Evolutionary conservation across 2,329 filamentous ascomycete genomes (phyloP).

Genomic region (Fusarium concolor): DNA sequence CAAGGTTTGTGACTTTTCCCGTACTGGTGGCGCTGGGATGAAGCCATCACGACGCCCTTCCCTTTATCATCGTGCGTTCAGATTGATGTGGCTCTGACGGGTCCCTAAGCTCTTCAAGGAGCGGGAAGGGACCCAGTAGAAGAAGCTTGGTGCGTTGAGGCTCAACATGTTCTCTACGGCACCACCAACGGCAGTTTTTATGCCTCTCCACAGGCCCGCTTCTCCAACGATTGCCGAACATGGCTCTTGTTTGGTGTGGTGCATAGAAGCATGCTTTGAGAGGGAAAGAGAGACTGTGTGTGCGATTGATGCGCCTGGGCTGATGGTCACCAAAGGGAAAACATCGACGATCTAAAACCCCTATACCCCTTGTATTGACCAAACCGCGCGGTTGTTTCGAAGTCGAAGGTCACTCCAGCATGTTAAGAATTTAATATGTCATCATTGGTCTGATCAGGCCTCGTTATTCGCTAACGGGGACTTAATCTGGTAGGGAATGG

Average conservation of each 20-base stretch:
- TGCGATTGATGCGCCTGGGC: not conserved
- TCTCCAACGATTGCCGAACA: slow-evolving; percentile 49
- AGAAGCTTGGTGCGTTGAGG: slow-evolving; percentile 43
- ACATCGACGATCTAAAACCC: not conserved
- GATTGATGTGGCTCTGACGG: slow-evolving; percentile 42
- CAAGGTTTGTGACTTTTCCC: not conserved
- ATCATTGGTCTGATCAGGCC: slow-evolving; percentile 18
- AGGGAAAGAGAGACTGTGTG: slow-evolving; percentile 14
- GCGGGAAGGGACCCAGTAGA: slow-evolving; percentile 45
- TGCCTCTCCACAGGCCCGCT: slow-evolving; percentile 46
- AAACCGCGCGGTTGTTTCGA: slow-evolving; percentile 20
- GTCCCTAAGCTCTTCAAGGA: slow-evolving; percentile 30
- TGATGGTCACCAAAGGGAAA: not conserved
- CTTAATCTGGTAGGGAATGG: slow-evolving; percentile 33
- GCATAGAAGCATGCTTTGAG: slow-evolving; percentile 15
- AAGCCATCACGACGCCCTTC: slow-evolving; percentile 40
- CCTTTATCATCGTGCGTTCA: slow-evolving; percentile 19
- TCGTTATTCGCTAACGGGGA: slow-evolving; percentile 31
- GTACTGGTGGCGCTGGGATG: slow-evolving; percentile 20
- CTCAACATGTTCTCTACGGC: slow-evolving; percentile 42
- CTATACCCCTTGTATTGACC: slow-evolving; percentile 6
- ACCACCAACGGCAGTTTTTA: slow-evolving; percentile 47
- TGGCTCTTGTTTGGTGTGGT: slow-evolving; percentile 39
- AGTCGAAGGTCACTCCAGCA: not conserved
- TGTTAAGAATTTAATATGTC: slow-evolving; percentile 8